Percentiles rank a stretch among this genome's conserved stretches.
Evolutionary conservation across 805 yeast genomes (phyloP).

Genomic region (Saturnispora gosingensis): DNA sequence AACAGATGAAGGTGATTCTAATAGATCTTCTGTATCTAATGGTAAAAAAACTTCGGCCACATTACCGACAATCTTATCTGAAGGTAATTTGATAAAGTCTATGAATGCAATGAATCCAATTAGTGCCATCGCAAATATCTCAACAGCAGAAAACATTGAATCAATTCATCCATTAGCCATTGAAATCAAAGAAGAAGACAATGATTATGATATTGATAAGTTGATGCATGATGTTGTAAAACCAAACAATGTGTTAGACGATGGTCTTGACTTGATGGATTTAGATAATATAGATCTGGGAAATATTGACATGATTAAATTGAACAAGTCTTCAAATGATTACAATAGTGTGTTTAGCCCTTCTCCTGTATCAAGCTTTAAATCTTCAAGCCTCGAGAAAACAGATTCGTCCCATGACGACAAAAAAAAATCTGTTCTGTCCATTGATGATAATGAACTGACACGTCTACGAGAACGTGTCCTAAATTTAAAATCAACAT

Average conservation of each 20-base stretch:
- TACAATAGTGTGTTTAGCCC: slow-evolving; percentile 1
- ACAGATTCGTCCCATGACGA: not conserved
- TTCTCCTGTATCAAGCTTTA: not conserved
- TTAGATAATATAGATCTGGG: not conserved
- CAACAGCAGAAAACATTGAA: not conserved
- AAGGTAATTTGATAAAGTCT: slow-evolving; percentile 16
- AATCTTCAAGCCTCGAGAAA: not conserved
- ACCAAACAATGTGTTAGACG: not conserved
- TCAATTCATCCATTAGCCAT: slow-evolving; percentile 1
- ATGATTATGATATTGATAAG: not conserved
- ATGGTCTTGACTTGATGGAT: not conserved
- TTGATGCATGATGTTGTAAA: not conserved
- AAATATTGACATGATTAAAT: not conserved
- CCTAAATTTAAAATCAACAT: slow-evolving; percentile 21
- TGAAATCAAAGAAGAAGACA: not conserved
- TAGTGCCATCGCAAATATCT: not conserved
- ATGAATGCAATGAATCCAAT: slow-evolving; percentile 9
- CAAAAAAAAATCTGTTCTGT: not conserved
- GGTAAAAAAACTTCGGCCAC: not conserved
- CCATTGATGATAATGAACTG: slow-evolving; percentile 24
- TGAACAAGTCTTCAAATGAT: not conserved
- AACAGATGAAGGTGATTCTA: slow-evolving; percentile 2
- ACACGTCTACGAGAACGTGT: slow-evolving; percentile 23
- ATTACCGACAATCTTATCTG: slow-evolving; percentile 20
- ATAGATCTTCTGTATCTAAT: not conserved